Conservation (phyloP, 2,329 filamentous ascomycete genomes). For the Thielaviopsis euricoi region DNA sequence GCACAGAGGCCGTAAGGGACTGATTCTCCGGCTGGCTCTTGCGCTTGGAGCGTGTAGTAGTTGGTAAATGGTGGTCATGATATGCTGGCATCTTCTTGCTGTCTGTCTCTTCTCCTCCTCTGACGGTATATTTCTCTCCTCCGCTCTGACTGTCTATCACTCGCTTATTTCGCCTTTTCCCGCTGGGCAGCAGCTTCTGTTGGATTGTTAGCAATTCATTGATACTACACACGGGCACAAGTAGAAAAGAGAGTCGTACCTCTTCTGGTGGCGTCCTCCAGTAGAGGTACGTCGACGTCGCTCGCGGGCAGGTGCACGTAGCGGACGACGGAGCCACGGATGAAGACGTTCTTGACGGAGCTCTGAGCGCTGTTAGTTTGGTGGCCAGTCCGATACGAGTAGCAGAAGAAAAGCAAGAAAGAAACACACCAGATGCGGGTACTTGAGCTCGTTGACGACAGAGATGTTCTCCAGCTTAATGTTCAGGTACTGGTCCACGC, state of each 20-base stretch:
- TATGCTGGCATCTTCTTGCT: constrained; percentile 1
- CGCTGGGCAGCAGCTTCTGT: constrained; percentile 41
- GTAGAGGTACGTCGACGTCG: constrained; percentile 67
- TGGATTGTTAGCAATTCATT: constrained; percentile 6
- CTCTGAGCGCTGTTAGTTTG: constrained; percentile 23
- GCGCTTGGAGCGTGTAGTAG: background rate
- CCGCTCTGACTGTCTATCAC: background rate
- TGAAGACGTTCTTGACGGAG: constrained; percentile 90
- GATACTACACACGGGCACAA: constrained; percentile 7
- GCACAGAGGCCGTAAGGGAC: too few relatives aligned
- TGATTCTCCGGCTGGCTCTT: too few relatives aligned
- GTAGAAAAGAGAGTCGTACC: constrained; percentile 32
- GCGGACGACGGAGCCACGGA: constrained; percentile 78
- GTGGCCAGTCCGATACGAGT: background rate
- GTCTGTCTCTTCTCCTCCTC: background rate
- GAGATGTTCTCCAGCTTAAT: constrained; percentile 95
- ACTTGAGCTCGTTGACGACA: constrained; percentile 84
- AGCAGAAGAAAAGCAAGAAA: background rate
- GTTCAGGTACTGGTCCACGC: constrained; percentile 96
- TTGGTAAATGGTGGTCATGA: background rate
- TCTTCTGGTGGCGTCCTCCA: constrained; percentile 84
- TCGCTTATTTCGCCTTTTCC: constrained; percentile 34
- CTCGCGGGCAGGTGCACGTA: constrained; percentile 77
- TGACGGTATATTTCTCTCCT: background rate
- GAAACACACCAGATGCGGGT: constrained; percentile 64